Conservation (phyloP, 176 grass and related monocot species). For the Thinopyrum elongatum region DNA sequence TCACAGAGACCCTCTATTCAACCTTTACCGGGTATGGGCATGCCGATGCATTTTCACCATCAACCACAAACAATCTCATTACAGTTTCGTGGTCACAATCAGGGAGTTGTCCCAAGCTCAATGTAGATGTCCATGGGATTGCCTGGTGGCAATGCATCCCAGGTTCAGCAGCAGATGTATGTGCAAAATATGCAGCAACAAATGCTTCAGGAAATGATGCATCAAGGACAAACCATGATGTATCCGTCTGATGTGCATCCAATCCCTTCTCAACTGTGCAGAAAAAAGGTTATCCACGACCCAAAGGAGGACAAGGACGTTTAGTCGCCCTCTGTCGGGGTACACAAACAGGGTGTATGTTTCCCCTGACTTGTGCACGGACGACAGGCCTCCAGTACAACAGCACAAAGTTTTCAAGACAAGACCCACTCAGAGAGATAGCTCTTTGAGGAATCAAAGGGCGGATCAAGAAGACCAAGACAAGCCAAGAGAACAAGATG, state of each 20-base stretch:
- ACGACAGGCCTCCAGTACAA: too few relatives aligned
- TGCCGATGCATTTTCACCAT: slow-evolving; percentile 50
- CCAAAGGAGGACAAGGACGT: too few relatives aligned
- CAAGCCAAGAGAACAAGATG: too few relatives aligned
- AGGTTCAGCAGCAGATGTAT: slow-evolving; percentile 65
- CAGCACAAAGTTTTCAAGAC: too few relatives aligned
- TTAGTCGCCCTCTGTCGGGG: too few relatives aligned
- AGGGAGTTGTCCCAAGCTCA: slow-evolving; percentile 59
- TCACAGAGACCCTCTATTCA: slow-evolving; percentile 40
- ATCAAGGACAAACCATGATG: slow-evolving; percentile 63
- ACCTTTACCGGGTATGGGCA: slow-evolving; percentile 31
- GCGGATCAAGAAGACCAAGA: too few relatives aligned
- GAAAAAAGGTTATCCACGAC: too few relatives aligned
- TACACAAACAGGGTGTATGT: too few relatives aligned
- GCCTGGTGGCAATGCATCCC: slow-evolving; percentile 48
- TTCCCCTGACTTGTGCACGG: too few relatives aligned
- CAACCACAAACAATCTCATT: slow-evolving; percentile 36
- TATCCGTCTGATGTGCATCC: slow-evolving; percentile 58
- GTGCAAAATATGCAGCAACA: slow-evolving; percentile 49
- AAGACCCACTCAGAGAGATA: too few relatives aligned
- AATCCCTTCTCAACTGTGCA: slow-evolving; percentile 52
- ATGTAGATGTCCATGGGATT: slow-evolving; percentile 74
- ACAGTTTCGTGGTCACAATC: slow-evolving; percentile 72
- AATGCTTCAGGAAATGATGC: slow-evolving; percentile 79
- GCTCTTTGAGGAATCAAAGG: too few relatives aligned